Base-by-base conservation (phyloP, 2,329 filamentous ascomycete genomes). In the Leptographium galeiforme region DNA sequence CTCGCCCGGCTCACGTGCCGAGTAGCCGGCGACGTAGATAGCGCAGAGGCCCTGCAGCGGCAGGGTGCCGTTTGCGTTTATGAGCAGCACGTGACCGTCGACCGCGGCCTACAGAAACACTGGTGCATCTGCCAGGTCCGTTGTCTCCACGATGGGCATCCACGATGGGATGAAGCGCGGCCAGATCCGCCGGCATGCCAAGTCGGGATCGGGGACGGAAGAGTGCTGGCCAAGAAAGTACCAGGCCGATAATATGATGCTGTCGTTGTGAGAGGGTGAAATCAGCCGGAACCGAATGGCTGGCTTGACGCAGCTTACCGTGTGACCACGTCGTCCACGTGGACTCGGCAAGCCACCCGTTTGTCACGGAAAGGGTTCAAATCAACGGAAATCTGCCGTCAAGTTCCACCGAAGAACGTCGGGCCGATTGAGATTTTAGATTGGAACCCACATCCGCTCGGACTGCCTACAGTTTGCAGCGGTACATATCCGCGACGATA, bases 301-400 rank as follows among this genome's bases (percentile, higher is more conserved):
- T 11, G 33, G 10, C 25, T 8, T 7, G 16, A 6, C 14, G 10
- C 16, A 14, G 4, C 39, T 10, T 44, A 51, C 50, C 88, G 81
- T 8, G 81, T 84, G 0, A 78, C 85, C 81, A 91, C 91, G 64
- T 94, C 88, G 51, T 85, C 71, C 0, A 86, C 56, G 81, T 72
- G 1, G 68, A 64, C 52, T 76, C 68, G 0, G 78, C 66, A 0
- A 86, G 65, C 0, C 75, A 75, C 1, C 81, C 81, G 56, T 84
- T 82, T 13, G 69, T 69, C 18, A 52, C 50, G 10, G n/a, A 87
- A 75, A 0, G 81, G 76, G 11, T 72, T n/a, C n/a, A n/a, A n/a
- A n/a, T n/a, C n/a, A n/a, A n/a, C n/a, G n/a, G n/a, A n/a, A n/a
- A n/a, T n/a, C n/a, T n/a, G n/a, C n/a, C n/a, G n/a, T n/a, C n/a